A percentile compares a stretch with the other conserved stretches of the same genome.
Conservation (phyloP, 805 yeast genomes). For the Pichia eremophila region DNA sequence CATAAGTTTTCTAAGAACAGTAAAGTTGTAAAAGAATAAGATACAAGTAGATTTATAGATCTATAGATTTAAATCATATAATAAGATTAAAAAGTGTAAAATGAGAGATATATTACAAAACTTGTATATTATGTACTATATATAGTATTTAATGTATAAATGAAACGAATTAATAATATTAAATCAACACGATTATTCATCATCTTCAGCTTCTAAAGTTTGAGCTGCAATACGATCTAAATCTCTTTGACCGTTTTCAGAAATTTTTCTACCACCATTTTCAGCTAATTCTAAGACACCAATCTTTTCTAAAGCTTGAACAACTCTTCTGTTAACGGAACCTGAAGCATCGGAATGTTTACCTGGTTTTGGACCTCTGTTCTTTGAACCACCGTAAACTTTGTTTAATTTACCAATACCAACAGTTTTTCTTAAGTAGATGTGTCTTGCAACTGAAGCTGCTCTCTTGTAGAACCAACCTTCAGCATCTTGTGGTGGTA, state of each 20-base stretch:
- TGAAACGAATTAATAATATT: not conserved
- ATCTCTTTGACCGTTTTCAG: slow-evolving; percentile 99
- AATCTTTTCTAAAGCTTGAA: slow-evolving; percentile 96
- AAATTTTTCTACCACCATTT: slow-evolving; percentile 99
- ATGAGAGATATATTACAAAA: not conserved
- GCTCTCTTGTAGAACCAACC: slow-evolving; percentile 99
- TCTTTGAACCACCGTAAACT: slow-evolving; percentile 97
- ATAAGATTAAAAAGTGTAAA: not conserved
- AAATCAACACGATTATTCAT: slow-evolving; percentile 26
- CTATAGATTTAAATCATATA: no score
- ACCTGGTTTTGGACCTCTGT: slow-evolving; percentile 98
- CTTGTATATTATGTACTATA: not conserved
- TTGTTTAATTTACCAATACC: slow-evolving; percentile 99
- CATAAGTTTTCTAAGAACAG: slow-evolving; percentile 36
- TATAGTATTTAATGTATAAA: not conserved
- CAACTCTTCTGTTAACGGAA: slow-evolving; percentile 96
- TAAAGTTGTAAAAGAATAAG: not conserved
- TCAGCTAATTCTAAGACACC: slow-evolving; percentile 94
- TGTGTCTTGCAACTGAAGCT: slow-evolving; percentile 99
- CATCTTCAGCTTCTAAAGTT: slow-evolving; percentile 88
- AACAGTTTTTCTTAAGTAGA: slow-evolving; percentile 97
- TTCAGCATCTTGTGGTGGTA: slow-evolving; percentile 99
- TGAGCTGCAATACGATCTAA: slow-evolving; percentile 99
- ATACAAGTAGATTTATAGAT: not conserved
- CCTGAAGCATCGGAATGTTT: slow-evolving; percentile 99